phyloP scores from a whole-genome alignment of 2,329 filamentous ascomycete species.

The Leptographium flavum region DNA sequence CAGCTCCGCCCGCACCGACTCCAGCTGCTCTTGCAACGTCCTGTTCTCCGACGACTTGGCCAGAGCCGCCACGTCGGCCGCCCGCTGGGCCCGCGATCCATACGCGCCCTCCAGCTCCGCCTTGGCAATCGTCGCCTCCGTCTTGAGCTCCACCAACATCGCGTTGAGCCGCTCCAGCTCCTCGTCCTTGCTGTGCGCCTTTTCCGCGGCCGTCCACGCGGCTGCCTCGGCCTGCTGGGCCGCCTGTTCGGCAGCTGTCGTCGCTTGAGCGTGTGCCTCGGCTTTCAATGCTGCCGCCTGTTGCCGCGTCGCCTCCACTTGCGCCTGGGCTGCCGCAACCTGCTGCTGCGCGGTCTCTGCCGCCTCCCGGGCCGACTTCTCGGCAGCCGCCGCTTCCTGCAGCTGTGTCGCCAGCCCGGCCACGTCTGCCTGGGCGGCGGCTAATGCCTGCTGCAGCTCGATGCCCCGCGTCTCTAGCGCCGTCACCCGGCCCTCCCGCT shows the following conservation, averaged over 20 bases:
- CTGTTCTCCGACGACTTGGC: conserved; percentile 33
- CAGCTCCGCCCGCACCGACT: conserved; percentile 35
- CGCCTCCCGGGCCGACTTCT: conserved; percentile 17
- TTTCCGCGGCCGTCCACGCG: conserved; percentile 16
- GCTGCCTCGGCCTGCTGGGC: conserved; percentile 5
- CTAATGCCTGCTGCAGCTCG: conserved; percentile 23
- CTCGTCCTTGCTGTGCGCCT: conserved; percentile 22
- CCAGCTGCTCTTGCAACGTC: conserved; percentile 32
- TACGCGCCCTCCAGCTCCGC: conserved; percentile 49
- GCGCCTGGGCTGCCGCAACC: not conserved
- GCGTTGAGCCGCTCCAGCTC: conserved; percentile 36
- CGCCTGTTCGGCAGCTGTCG: not conserved
- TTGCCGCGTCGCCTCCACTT: too few relatives aligned
- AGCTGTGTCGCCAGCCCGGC: conserved; percentile 23
- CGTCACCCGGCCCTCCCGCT: conserved; percentile 14
- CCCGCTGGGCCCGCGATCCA: conserved; percentile 42
- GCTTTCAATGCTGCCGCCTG: too few relatives aligned
- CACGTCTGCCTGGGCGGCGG: conserved; percentile 23
- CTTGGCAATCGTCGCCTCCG: conserved; percentile 44
- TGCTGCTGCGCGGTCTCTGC: not conserved
- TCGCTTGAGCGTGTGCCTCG: conserved; percentile 6
- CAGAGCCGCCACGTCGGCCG: conserved; percentile 39
- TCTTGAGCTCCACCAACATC: conserved; percentile 44
- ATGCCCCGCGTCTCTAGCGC: conserved; percentile 27
- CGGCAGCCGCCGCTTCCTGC: conserved; percentile 8